Base-by-base conservation (phyloP, 306 rosid species). In the Acacia melanoxylon region DNA sequence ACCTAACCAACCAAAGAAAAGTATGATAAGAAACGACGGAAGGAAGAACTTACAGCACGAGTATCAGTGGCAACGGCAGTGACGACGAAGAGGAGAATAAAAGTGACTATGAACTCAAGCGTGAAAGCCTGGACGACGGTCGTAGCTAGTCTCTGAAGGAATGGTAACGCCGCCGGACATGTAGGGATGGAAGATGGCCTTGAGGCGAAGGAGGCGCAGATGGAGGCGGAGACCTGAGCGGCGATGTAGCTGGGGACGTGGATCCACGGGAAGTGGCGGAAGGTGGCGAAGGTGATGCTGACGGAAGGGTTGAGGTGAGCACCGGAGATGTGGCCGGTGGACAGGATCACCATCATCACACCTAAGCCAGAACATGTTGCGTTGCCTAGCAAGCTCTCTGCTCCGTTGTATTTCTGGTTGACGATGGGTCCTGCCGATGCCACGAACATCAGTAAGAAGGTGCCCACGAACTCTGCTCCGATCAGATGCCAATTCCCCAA, bases 401-500 rank as follows among this genome's bases (percentile, higher is more conserved):
- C 93, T 77, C 97, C 98, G 6, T 77, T 13, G 92, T 93, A 95
- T 85, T 95, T 95, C 78, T 90, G 86, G 95, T 95, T 95, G 76
- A 95, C 88, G n/a, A 95, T 95, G 0, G 99, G 99, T 20, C 94
- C 99, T 2, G 99, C 99, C 1, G 98, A 83, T 33, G 99, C 98
- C 14, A 83, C 93, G 65, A 90, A 95, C 88, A 95, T 95, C 72
- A 95, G 44, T 56, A 95, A 85, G 90, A 95, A 95, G 0, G 99
- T 95, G 5, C 99, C 99, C 77, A 95, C 97, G 58, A 95, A 95
- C 89, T 95, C 99, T 65, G 99, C 98, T 86, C 98, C 98, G 4
- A 95, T 13, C 98, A n/a, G n/a, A n/a, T 33, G 88, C 44, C 5
- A 37, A 0, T 27, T 27, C 2, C 10, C 8, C 6, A 61, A 11